A percentile compares a stretch with the other conserved stretches of the same genome.
phyloP scores from a whole-genome alignment of 2,329 filamentous ascomycete genomes.

The Xylaria polymorpha region DNA sequence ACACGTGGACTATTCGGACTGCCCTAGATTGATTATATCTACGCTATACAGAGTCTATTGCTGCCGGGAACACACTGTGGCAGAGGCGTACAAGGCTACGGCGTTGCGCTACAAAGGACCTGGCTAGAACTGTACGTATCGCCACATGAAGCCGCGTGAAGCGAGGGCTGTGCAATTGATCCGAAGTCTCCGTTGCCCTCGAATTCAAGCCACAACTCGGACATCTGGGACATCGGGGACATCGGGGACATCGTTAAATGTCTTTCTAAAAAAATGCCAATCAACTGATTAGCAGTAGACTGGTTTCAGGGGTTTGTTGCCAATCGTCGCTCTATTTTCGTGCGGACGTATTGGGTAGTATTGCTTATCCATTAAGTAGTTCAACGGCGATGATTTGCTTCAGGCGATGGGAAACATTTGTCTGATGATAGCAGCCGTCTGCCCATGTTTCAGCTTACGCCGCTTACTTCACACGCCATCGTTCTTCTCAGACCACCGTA shows the following conservation, averaged over 20 bases:
- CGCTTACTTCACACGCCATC: slow-evolving; percentile 27
- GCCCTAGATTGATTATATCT: neutral
- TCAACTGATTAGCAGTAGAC: neutral
- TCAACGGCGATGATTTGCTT: neutral
- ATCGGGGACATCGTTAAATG: neutral
- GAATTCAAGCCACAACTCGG: neutral
- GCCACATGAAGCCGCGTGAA: neutral
- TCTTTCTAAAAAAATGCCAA: neutral
- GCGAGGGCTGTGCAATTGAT: slow-evolving; percentile 9
- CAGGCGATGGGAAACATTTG: slow-evolving; percentile 1
- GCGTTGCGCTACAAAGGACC: neutral
- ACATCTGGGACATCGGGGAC: neutral
- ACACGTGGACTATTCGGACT: neutral
- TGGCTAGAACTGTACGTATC: neutral
- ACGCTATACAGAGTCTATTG: neutral
- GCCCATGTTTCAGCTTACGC: slow-evolving; percentile 29
- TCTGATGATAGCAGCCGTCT: neutral
- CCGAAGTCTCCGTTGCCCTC: slow-evolving; percentile 1
- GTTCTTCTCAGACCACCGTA: slow-evolving; percentile 18
- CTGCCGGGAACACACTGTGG: neutral
- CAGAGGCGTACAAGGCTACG: neutral
- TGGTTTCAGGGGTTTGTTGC: neutral
- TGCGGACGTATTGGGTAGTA: neutral
- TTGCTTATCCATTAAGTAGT: neutral
- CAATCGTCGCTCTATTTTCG: neutral